Conservation (phyloP, 306 rosid genomes). For the Medicago arabica region DNA sequence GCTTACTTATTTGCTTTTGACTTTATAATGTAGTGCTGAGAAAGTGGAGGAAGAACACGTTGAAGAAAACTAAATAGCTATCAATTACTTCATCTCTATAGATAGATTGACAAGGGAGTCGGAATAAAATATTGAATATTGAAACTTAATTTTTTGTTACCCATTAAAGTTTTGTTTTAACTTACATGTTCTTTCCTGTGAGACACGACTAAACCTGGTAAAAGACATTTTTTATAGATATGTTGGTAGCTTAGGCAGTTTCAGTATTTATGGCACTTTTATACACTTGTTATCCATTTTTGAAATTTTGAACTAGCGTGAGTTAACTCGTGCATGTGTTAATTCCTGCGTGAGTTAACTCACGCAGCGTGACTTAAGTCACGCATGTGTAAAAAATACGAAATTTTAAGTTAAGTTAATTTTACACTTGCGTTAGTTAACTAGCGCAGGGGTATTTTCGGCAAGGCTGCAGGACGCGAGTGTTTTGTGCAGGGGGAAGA, state of each 20-base stretch:
- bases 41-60: conserved; percentile 56
- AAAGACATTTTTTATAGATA: conserved; percentile 60
- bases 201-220: conserved; percentile 36
- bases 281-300: no score
- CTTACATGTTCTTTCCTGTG: conserved; percentile 40
- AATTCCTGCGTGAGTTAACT: no score
- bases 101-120: conserved; percentile 39
- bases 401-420: no score
- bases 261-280: conserved; percentile 37
- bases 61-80: conserved; percentile 59
- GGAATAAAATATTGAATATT: conserved; percentile 41
- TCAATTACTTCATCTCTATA: conserved; percentile 35
- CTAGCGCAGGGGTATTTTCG: no score
- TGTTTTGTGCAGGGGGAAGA: no score
- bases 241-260: conserved; percentile 41
- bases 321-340: no score
- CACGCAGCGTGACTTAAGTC: no score
- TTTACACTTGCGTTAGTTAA: no score
- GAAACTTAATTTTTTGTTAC: conserved; percentile 35
- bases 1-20: conserved; percentile 25
- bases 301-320: no score
- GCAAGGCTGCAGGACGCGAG: no score
- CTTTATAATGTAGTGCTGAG: conserved; percentile 72
- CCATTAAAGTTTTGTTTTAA: conserved; percentile 50
- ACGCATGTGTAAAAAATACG: no score